Conservation (phyloP, 305 asterid genomes). For the Fraxinus xanthoxyloides region DNA sequence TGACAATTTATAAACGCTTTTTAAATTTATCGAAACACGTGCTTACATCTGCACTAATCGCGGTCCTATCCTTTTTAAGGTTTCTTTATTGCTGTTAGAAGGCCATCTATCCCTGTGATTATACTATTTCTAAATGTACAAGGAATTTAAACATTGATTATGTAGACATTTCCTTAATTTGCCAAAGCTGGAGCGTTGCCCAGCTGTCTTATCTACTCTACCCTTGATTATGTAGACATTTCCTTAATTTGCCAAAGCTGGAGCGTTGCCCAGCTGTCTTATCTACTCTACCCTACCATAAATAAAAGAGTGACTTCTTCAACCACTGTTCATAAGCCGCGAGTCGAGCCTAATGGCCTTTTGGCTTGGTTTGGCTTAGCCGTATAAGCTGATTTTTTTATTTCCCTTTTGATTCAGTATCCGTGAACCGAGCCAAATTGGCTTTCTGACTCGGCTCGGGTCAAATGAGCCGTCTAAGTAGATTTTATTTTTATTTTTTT, state of each 20-base stretch:
- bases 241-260: neutral
- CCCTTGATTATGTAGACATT: neutral
- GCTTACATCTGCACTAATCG: neutral
- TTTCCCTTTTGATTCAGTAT: no score
- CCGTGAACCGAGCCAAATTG: no score
- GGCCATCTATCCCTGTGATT: neutral
- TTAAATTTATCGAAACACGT: neutral
- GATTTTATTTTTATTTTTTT: no score
- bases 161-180: neutral
- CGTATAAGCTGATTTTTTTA: no score
- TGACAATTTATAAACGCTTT: neutral
- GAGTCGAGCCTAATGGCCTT: no score
- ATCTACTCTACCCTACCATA: no score
- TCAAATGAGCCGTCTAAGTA: no score
- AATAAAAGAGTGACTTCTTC: no score
- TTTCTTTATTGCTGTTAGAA: neutral
- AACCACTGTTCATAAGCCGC: no score
- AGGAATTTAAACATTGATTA: neutral
- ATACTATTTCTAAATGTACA: neutral
- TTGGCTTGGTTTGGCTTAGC: no score
- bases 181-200: neutral
- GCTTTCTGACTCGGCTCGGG: no score
- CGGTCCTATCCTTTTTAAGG: neutral
- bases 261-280: neutral
- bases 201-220: neutral